phyloP scores from a whole-genome alignment of 306 rosid species.

The Trichosanthes truncata region DNA sequence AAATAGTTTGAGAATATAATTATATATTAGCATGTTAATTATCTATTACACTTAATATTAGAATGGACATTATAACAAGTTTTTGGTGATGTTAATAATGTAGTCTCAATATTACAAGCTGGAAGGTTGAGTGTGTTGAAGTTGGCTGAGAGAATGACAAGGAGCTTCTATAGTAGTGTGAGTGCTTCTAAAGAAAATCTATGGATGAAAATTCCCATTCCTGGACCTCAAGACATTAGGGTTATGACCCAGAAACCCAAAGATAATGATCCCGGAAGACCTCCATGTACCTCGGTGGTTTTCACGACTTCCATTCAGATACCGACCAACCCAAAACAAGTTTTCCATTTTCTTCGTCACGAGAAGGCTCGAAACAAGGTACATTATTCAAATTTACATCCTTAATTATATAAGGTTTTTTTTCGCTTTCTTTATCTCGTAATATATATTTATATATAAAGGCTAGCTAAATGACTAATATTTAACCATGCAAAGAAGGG shows the following conservation, averaged over 20 bases:
- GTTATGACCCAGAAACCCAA: constrained; percentile 78
- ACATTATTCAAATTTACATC: background rate
- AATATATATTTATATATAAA: no score
- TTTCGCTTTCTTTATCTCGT: background rate
- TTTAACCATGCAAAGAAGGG: no score
- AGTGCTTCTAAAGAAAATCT: constrained; percentile 79
- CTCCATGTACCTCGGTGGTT: constrained; percentile 82
- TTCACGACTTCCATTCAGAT: constrained; percentile 92
- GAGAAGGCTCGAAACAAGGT: constrained; percentile 87
- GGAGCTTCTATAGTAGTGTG: constrained; percentile 79
- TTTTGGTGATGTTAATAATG: background rate
- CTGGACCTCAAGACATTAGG: constrained; percentile 88
- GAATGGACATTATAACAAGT: background rate
- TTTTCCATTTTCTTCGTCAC: constrained; percentile 84
- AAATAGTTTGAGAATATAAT: background rate
- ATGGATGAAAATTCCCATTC: constrained; percentile 73
- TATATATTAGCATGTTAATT: no score
- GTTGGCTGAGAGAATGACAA: constrained; percentile 89
- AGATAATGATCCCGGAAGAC: constrained; percentile 85
- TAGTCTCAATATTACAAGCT: constrained; percentile 75
- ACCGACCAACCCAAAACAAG: constrained; percentile 64
- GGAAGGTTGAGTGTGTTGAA: constrained; percentile 89
- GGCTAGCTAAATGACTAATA: no score
- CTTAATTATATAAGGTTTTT: background rate
- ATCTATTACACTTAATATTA: background rate